A percentile compares a stretch with the other conserved stretches of the same genome.
These are phyloP conservation scores for Fusarium oligoseptatum DNA, from an alignment of 2,329 filamentous ascomycete genomes.

Conservation along the genomic window DNA sequence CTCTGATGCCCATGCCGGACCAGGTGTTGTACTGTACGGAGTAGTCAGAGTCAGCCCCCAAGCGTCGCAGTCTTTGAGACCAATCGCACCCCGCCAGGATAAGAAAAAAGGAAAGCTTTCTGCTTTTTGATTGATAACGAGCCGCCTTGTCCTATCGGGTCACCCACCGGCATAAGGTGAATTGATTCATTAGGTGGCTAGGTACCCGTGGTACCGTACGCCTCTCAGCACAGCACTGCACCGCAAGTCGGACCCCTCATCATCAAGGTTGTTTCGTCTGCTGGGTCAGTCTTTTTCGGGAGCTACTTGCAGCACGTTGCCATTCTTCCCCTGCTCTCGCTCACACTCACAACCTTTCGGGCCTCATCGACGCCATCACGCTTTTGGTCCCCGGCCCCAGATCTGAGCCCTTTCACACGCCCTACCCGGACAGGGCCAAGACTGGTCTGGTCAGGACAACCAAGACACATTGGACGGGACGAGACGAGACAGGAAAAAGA, in stretches of 20 bases:
- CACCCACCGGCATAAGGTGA: conserved; percentile 24
- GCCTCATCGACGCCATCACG: conserved; percentile 40
- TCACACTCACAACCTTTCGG: conserved; percentile 35
- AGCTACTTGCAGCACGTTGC: conserved; percentile 37
- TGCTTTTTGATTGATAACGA: conserved; percentile 42
- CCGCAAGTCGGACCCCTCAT: conserved; percentile 30
- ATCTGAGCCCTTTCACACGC: conserved; percentile 37
- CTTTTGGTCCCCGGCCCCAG: conserved; percentile 34
- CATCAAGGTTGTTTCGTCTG: conserved; percentile 27
- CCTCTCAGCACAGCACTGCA: neutral
- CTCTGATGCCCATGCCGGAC: neutral
- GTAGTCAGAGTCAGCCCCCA: conserved; percentile 3
- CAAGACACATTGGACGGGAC: neutral
- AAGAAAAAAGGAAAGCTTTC: conserved; percentile 17
- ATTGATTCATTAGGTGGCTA: neutral
- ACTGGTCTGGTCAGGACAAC: neutral
- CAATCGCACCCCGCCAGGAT: conserved; percentile 24
- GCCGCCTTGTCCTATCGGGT: conserved; percentile 33
- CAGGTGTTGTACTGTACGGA: neutral
- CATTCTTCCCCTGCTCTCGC: conserved; percentile 24
- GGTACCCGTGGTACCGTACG: conserved; percentile 5
- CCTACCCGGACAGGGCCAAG: conserved; percentile 16
- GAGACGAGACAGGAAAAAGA: conserved; percentile 6
- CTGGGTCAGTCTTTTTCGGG: conserved; percentile 23
- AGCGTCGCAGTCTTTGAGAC: neutral